Base-by-base conservation (phyloP, 352 stramenopile genomes). In the Synura sp. region DNA sequence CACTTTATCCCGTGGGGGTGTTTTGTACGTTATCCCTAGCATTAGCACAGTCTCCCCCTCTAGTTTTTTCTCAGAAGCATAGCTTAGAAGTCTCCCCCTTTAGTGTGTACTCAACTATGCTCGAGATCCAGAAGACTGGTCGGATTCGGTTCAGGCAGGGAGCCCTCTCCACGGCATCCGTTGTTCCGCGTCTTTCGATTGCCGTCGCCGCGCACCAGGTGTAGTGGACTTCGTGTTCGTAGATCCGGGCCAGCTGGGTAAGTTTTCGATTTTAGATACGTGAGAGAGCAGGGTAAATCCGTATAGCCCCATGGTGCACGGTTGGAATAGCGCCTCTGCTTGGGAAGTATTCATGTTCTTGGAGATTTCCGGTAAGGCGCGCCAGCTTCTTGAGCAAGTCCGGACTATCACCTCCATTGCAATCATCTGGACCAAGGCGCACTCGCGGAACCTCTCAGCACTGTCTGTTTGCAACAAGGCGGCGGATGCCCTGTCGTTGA, bases 241-340 rank as follows among this genome's bases (percentile, higher is more conserved):
- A 31, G 57, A 71, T 71, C 5, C 57, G 57, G 7, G 5, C 57
- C 57, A 71, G 25, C 5, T 41, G 57, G 57, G 57, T 9, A 3
- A 71, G 57, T 36, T 71, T 71, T 71, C 57, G 57, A 25, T 71
- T 31, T 71, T 71, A 31, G 29, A 71, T 71, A 71, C 25, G 57
- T 71, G 5, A 31, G 57, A 71, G 25, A 71, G 57, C 3, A 22
- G 57, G 25, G 57, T 22, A 25, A 71, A 71, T 38, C 57, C 57
- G 57, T 71, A 25, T 25, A 22, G 25, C 12, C 57, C 57, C 5
- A 25, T 71, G 57, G 57, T 29, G 5, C 5, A 29, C 5, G 57
- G 57, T 71, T 71, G 57, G 57, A 71, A 71, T 7, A 71, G 57
- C 15, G 57, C 5, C 5, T 71, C 57, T 3, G 5, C 5, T 71